Conservation (phyloP, 768 basidiomycete genomes). For the Cystobasidium ongulense region DNA sequence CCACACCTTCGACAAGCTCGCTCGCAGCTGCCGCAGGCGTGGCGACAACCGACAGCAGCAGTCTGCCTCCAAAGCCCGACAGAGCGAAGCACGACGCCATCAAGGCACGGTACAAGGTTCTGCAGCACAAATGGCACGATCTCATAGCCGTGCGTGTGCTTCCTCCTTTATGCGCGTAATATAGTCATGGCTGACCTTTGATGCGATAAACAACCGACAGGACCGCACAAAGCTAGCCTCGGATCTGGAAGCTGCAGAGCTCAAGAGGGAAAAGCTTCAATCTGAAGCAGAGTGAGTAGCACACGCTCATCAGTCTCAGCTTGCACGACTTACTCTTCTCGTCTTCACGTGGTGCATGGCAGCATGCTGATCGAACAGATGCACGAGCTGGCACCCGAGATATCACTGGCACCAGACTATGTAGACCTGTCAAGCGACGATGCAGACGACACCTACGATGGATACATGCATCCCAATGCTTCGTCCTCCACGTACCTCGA, state of each 20-base stretch:
- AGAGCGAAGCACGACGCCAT: slow-evolving; percentile 15
- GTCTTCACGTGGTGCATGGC: too few species aligned
- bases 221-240: slow-evolving; percentile 16
- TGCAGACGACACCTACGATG: not conserved
- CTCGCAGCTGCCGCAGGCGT: not conserved
- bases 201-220: not conserved
- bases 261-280: slow-evolving; percentile 23
- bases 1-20: not conserved
- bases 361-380: slow-evolving; percentile 26
- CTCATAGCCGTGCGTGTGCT: not conserved
- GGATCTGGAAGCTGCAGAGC: slow-evolving; percentile 13
- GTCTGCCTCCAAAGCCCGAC: slow-evolving; percentile 13
- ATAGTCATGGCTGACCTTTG: not conserved
- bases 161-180: not conserved
- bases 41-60: not conserved
- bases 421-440: slow-evolving; percentile 10
- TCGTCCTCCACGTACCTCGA: not conserved
- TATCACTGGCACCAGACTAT: slow-evolving; percentile 16
- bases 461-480: not conserved
- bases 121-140: slow-evolving; percentile 25
- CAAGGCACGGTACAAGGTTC: not conserved
- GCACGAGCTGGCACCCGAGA: slow-evolving; percentile 17
- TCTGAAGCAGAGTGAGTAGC: slow-evolving; percentile 28
- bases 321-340: not conserved
- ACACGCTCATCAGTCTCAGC: not conserved